Conservation (phyloP, 768 basidiomycete species). For the Boletus rubroflammeus region DNA sequence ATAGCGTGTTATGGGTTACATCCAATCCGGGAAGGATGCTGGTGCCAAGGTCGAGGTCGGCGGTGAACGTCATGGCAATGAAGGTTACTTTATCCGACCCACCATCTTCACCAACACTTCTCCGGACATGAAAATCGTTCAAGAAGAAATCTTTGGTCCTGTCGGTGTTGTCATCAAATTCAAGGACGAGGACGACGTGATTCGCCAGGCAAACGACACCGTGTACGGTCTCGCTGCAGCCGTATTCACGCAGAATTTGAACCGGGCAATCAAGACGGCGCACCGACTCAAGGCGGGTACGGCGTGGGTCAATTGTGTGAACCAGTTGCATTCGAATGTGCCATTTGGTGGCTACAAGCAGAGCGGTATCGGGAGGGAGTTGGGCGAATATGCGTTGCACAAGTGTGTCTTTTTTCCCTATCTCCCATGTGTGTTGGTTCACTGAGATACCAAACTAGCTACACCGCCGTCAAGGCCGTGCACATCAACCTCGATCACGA, state of each 20-base stretch:
- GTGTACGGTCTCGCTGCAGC: conserved; percentile 84
- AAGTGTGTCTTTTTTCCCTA: conserved; percentile 36
- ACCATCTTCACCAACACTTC: conserved; percentile 70
- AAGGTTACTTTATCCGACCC: conserved; percentile 70
- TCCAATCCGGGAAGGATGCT: conserved; percentile 65
- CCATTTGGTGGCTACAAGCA: conserved; percentile 89
- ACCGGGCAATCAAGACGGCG: conserved; percentile 67
- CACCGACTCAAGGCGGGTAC: conserved; percentile 80
- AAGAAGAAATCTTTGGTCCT: conserved; percentile 79
- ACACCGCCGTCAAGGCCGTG: conserved; percentile 22
- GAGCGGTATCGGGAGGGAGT: conserved; percentile 75
- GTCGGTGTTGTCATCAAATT: conserved; percentile 77
- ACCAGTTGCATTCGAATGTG: conserved; percentile 36
- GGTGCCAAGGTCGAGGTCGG: conserved; percentile 68
- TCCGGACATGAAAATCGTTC: conserved; percentile 71
- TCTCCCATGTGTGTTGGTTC: background rate
- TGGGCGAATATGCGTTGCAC: conserved; percentile 69
- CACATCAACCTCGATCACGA: conserved; percentile 47
- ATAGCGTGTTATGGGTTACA: conserved; percentile 75
- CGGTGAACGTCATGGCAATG: conserved; percentile 54
- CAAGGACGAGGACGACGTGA: conserved; percentile 61
- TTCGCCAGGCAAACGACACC: conserved; percentile 80
- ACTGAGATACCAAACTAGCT: conserved; percentile 5
- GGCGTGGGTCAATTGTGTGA: conserved; percentile 53
- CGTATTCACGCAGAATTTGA: conserved; percentile 80